A percentile compares a stretch with the other conserved stretches of the same genome.
Evolutionary conservation across 2,329 filamentous ascomycete genomes (phyloP).

Genomic region (Apiospora kogelbergensis): DNA sequence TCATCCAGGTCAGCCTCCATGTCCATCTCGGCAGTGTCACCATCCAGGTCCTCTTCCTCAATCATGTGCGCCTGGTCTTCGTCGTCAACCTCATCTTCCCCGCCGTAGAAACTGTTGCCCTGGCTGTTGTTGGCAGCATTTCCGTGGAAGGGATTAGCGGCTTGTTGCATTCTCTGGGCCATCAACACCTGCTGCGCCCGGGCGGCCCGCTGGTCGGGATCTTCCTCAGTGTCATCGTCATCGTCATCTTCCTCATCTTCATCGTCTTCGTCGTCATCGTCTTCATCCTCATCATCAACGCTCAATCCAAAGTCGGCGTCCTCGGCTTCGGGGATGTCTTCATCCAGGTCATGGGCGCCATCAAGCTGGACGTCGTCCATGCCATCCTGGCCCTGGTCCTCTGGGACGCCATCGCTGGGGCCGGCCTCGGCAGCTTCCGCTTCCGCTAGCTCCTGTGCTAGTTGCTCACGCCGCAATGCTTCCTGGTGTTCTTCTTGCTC

Average conservation of each 20-base stretch:
- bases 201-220: conserved; percentile 29
- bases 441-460: conserved; percentile 73
- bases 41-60: conserved; percentile 57
- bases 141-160: conserved; percentile 63
- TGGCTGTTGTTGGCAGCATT: conserved; percentile 54
- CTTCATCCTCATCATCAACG: conserved; percentile 40
- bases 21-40: conserved; percentile 42
- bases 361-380: conserved; percentile 59
- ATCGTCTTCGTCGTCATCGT: conserved; percentile 36
- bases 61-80: conserved; percentile 59
- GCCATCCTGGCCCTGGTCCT: conserved; percentile 38
- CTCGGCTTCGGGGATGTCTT: conserved; percentile 70
- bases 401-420: neutral
- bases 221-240: conserved; percentile 30
- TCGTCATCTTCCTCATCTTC: conserved; percentile 35
- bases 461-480: conserved; percentile 67
- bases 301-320: conserved; percentile 52
- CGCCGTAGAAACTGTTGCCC: conserved; percentile 49
- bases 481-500: conserved; percentile 86
- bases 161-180: conserved; percentile 51
- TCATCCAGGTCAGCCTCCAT: conserved; percentile 72
- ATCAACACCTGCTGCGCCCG: conserved; percentile 47
- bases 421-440: conserved; percentile 50
- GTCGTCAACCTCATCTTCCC: conserved; percentile 54
- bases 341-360: conserved; percentile 63